phyloP scores from a whole-genome alignment of 192 early-diverging fungal genomes.

The Oehlia diaphana region DNA sequence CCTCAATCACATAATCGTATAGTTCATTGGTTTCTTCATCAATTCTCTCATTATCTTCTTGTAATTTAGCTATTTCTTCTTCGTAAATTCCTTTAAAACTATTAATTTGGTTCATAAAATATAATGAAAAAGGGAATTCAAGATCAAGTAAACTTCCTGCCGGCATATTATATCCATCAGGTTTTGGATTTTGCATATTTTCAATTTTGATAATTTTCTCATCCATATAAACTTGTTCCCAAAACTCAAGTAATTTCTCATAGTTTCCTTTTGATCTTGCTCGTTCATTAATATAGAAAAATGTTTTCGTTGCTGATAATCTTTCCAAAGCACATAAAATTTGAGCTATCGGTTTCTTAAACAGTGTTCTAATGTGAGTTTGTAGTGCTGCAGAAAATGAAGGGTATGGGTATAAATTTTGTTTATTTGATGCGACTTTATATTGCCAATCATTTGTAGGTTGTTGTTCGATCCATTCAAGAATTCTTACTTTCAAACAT shows the following conservation, averaged over 20 bases:
- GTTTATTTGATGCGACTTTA: conserved; percentile 21
- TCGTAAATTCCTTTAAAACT: background rate
- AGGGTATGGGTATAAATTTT: conserved; percentile 2
- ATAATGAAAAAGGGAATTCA: conserved; percentile 26
- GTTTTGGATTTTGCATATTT: background rate
- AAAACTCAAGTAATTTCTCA: conserved; percentile 3
- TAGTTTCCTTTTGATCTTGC: too few relatives aligned
- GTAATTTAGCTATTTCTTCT: background rate
- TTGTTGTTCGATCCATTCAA: conserved; percentile 13
- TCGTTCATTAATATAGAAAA: background rate
- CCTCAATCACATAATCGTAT: background rate
- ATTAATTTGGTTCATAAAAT: conserved; percentile 27
- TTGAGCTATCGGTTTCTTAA: conserved; percentile 15
- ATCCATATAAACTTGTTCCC: conserved; percentile 1
- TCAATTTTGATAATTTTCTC: conserved; percentile 21
- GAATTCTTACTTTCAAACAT: background rate
- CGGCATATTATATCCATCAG: conserved; percentile 17
- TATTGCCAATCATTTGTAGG: conserved; percentile 6
- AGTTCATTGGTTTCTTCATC: conserved; percentile 18
- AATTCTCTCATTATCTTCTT: conserved; percentile 4
- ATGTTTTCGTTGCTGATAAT: conserved; percentile 12
- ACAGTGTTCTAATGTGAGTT: conserved; percentile 3
- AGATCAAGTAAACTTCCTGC: background rate
- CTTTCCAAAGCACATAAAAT: conserved; percentile 26
- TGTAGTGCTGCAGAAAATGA: conserved; percentile 24